phyloP scores from a whole-genome alignment of 179 eudicot genomes.

The Beta corolliflora region DNA sequence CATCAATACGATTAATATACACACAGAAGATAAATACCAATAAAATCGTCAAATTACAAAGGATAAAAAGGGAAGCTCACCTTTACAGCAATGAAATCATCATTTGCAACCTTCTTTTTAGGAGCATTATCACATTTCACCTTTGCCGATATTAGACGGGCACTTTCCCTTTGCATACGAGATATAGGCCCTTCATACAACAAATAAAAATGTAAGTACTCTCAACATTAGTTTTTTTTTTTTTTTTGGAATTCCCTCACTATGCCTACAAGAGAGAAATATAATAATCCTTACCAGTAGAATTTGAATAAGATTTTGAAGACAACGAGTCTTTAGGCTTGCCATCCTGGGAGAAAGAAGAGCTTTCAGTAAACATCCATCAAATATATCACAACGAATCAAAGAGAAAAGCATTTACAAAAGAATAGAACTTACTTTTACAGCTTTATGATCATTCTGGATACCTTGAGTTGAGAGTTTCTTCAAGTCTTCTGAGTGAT shows the following conservation, averaged over 20 bases:
- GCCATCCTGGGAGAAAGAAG: slow-evolving; percentile 17
- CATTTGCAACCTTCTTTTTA: neutral
- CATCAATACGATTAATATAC: neutral
- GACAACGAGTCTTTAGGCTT: slow-evolving; percentile 16
- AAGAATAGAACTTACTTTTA: slow-evolving; percentile 25
- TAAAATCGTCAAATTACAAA: neutral
- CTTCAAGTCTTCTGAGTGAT: slow-evolving; percentile 9
- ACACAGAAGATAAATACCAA: neutral
- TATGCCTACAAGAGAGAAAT: neutral
- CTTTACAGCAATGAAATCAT: slow-evolving; percentile 15
- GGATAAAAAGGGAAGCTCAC: slow-evolving; percentile 12
- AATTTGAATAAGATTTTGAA: slow-evolving; percentile 33
- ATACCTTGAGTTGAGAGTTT: slow-evolving; percentile 5
- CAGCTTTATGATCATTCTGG: slow-evolving; percentile 10
- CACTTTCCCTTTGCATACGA: neutral
- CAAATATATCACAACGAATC: neutral
- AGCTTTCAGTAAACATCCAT: slow-evolving; percentile 5
- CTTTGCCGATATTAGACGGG: neutral
- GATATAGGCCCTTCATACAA: slow-evolving; percentile 16
- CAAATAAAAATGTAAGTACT: slow-evolving; percentile 1
- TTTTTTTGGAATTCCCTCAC: neutral
- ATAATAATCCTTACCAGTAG: slow-evolving; percentile 37
- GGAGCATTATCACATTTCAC: neutral
- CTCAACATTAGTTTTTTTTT: no score
- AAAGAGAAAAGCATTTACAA: neutral